Evolutionary conservation across 2,329 filamentous ascomycete species (phyloP).

Genomic region (Catunica adiposa): DNA sequence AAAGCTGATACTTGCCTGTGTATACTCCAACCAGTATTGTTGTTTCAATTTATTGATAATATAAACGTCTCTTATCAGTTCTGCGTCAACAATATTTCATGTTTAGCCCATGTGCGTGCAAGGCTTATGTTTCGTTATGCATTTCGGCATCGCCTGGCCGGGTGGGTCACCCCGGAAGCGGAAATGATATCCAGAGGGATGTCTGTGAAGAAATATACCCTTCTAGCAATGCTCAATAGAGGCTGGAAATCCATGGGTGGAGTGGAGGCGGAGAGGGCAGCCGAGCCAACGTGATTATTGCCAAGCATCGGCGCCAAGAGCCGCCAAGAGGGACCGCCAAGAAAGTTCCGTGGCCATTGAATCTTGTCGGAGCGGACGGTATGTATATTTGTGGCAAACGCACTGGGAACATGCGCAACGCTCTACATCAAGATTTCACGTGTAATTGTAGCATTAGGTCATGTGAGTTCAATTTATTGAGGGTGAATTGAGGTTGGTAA

Average conservation of each 20-base stretch:
- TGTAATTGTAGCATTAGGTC: background rate
- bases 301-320: slow-evolving; percentile 15
- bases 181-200: too few species aligned
- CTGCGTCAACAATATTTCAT: too few species aligned
- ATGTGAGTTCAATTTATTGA: background rate
- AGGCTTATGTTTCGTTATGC: too few species aligned
- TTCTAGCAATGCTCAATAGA: background rate
- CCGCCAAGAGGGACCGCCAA: slow-evolving; percentile 9
- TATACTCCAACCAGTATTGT: too few species aligned
- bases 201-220: too few species aligned
- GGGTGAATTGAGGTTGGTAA: background rate
- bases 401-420: background rate
- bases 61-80: too few species aligned
- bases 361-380: background rate
- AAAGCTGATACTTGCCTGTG: too few species aligned
- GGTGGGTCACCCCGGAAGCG: too few species aligned
- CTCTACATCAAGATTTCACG: background rate
- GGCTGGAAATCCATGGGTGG: background rate
- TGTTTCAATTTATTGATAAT: too few species aligned
- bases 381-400: background rate
- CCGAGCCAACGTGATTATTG: background rate
- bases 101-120: too few species aligned
- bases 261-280: background rate
- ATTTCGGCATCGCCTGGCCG: too few species aligned
- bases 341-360: background rate